Base-by-base conservation (phyloP, 495 filamentous ascomycete genomes). In the Tuber indicum region DNA sequence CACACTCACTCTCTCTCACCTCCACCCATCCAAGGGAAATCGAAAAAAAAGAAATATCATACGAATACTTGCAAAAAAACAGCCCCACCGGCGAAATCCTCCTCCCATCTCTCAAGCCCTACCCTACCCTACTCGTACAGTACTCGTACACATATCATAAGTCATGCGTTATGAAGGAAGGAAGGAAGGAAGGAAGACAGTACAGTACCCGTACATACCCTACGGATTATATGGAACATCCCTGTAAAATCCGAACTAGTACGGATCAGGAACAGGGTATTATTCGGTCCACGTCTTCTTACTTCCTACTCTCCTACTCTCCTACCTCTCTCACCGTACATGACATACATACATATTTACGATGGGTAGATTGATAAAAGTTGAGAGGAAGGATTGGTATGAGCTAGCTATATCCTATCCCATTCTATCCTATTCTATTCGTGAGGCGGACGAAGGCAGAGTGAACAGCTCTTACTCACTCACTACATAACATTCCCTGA, bases 251-350 rank as follows among this genome's bases (percentile, higher is more conserved):
- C 52, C 47, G 9, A 4, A 66, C 58, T 66, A 66, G 58, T 66
- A 66, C 58, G 32, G 32, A 66, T 66, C 16, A 36, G 58, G 58
- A 66, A 32, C 58, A 36, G 58, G 58, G 26, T 4, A 66, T 66
- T 66, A 66, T 36, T 66, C 58, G 58, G 26, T 66, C 58, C 58
- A 66, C 58, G 58, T 66, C 58, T 66, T 66, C 26, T 26, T 19
- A 8, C 58, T 0, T 62, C 47, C 47, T 49, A 10, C n/a, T 32
- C 32, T 32, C 1, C 7, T 26, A 26, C 58, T 52, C 5, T 3
- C 58, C 32, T 3, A 62, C 52, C n/a, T 2, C 39, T 41, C 39
- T 3, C 39, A 41, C 39, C 39, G 39, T 58, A 26, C 47, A 26
- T 26, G 23, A 14, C 12, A 36, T 36, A 66, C 12, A 36, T 36